These are phyloP conservation scores for Hymenoscyphus fructigenus DNA, from an alignment of 2,329 filamentous ascomycete genomes.

Conservation along the genomic window DNA sequence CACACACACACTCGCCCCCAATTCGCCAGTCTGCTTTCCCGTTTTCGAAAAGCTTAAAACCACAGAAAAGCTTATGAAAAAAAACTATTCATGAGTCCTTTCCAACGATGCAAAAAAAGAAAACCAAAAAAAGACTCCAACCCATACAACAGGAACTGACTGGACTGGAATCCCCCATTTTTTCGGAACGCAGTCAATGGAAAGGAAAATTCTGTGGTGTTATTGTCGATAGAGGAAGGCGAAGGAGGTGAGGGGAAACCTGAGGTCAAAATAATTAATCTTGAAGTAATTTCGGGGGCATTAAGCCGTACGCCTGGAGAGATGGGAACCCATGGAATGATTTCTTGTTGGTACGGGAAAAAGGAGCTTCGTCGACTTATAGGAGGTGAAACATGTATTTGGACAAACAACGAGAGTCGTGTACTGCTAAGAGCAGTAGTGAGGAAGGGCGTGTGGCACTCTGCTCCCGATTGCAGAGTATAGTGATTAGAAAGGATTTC, in stretches of 20 bases:
- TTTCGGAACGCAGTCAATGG: constrained; percentile 21
- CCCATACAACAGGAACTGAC: constrained; percentile 25
- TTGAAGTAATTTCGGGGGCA: constrained; percentile 31
- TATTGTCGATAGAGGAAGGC: background rate
- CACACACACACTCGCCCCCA: constrained; percentile 32
- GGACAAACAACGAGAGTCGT: constrained; percentile 33
- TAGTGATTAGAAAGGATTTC: constrained; percentile 31
- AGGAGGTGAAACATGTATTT: constrained; percentile 23
- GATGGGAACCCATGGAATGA: background rate
- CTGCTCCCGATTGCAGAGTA: constrained; percentile 22
- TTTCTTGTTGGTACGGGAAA: constrained; percentile 2
- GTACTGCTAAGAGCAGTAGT: constrained; percentile 28
- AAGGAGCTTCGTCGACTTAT: constrained; percentile 2
- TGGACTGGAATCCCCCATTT: constrained; percentile 14
- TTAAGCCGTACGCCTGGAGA: constrained; percentile 24
- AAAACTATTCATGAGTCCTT: background rate
- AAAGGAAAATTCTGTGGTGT: constrained; percentile 26
- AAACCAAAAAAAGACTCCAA: background rate
- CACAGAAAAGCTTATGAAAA: background rate
- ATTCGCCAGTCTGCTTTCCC: constrained; percentile 22
- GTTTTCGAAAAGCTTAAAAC: background rate
- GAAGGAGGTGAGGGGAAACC: constrained; percentile 6
- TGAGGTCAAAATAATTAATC: constrained; percentile 34
- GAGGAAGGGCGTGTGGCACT: constrained; percentile 25
- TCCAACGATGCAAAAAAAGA: constrained; percentile 1